These are phyloP conservation scores for Nannochloropsis oceanica DNA, from an alignment of 108 stramenopile genomes.

Conservation along the genomic window DNA sequence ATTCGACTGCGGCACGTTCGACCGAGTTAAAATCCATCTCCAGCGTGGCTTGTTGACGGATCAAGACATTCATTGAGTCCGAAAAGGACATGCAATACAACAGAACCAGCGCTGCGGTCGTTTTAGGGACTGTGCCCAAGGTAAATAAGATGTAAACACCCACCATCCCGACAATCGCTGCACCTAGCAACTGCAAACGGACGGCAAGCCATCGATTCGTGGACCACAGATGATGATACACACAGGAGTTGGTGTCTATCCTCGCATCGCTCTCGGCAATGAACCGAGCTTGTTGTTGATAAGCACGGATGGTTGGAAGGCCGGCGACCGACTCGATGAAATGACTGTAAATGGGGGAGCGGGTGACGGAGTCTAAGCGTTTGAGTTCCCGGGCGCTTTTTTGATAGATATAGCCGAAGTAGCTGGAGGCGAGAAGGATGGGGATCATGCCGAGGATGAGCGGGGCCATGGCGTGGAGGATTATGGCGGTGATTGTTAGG, in stretches of 20 bases:
- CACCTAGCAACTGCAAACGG: constrained; percentile 17
- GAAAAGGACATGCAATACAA: constrained; percentile 29
- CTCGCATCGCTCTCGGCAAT: constrained; percentile 10
- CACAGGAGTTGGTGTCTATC: constrained; percentile 18
- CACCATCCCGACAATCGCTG: constrained; percentile 17
- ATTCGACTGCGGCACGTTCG: constrained; percentile 32
- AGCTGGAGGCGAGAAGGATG: background rate
- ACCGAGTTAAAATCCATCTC: constrained; percentile 39
- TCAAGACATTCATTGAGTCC: constrained; percentile 23
- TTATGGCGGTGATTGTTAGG: background rate
- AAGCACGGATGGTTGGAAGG: constrained; percentile 77
- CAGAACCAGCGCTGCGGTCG: constrained; percentile 31
- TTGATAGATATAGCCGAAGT: background rate
- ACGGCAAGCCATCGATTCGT: constrained; percentile 27
- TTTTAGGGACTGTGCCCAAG: constrained; percentile 24
- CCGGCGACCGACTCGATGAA: constrained; percentile 84
- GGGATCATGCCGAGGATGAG: background rate
- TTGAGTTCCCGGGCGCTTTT: constrained; percentile 24
- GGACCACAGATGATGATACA: constrained; percentile 21
- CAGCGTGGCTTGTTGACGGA: constrained; percentile 29
- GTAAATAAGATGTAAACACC: background rate
- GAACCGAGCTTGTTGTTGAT: constrained; percentile 51
- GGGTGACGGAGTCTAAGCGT: constrained; percentile 30
- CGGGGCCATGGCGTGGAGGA: background rate
- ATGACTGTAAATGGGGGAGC: constrained; percentile 54